Base-by-base conservation (phyloP, 1,139 yeast genomes). In the Suhomyces maxii region DNA sequence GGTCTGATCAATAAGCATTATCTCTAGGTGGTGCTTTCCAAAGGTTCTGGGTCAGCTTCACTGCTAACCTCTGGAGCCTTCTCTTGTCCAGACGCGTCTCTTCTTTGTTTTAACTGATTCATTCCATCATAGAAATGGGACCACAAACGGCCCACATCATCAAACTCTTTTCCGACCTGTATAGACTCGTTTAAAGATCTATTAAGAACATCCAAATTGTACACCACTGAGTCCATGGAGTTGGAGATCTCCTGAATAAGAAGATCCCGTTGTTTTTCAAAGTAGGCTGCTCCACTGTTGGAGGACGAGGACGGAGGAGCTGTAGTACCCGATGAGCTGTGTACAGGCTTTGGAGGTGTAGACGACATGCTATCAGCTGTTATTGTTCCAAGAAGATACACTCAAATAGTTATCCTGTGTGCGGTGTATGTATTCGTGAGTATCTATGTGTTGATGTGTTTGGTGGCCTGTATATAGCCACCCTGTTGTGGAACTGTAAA, bases 161-260 rank as follows among this genome's bases (percentile, higher is more conserved):
- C 77, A 52, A 75, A 75, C 46, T 73, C 78, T 47, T 72, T 72
- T 6, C 79, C 77, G 1, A 74, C 77, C 48, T 73, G 76, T 13
- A 74, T 61, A 28, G 74, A 68, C 48, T 70, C 74, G 45, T 68
- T 67, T 42, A 75, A 62, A 1, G 77, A 67, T 34, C 79, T 54
- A 53, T 75, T 75, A 48, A 75, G 65, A 12, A 68, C 64, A 37
- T 73, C 77, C 41, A 75, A 57, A 49, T 74, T 73, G 52, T 65
- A 57, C 6, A 70, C 69, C n/a, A 74, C 76, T 4, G 73, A 67
- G 49, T 71, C 72, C 49, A 75, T 60, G 14, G 74, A 67, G 36
- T 58, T 56, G 18, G 76, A 61, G 31, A 75, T 73, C 50, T 74
- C 79, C 55, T 73, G 79, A 25, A 75, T 63, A 40, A 75, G 64